Evolutionary conservation across 352 stramenopile genomes (phyloP).

Genomic region (Pilasporangium apinafurcum): DNA sequence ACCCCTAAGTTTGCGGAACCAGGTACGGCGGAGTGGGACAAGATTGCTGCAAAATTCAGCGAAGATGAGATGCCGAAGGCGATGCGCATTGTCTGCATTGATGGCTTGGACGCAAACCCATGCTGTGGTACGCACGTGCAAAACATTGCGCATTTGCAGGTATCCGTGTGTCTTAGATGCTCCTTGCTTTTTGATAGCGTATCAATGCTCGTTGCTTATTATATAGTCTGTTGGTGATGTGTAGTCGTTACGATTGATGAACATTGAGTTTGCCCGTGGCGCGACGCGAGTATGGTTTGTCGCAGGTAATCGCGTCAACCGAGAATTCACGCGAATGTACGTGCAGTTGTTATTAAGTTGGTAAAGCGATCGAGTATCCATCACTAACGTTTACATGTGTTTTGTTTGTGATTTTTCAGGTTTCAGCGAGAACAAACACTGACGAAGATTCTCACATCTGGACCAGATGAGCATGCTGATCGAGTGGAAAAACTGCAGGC

Average conservation of each 20-base stretch:
- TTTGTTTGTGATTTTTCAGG: conserved; percentile 9
- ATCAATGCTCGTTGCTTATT: background rate
- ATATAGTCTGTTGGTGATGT: too few relatives aligned
- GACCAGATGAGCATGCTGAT: conserved; percentile 51
- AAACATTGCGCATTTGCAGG: conserved; percentile 58
- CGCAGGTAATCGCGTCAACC: conserved; percentile 68
- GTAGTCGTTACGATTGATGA: conserved; percentile 64
- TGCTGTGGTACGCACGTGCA: conserved; percentile 88
- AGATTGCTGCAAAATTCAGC: conserved; percentile 56
- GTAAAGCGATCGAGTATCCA: too few relatives aligned
- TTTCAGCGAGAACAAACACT: conserved; percentile 56
- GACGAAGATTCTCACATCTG: conserved; percentile 70
- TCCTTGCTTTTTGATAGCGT: background rate
- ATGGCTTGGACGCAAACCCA: conserved; percentile 77
- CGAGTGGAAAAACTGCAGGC: conserved; percentile 62
- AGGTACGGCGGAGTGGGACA: conserved; percentile 47
- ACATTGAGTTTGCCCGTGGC: conserved; percentile 56
- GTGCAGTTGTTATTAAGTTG: too few relatives aligned
- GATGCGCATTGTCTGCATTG: conserved; percentile 81
- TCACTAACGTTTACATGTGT: too few relatives aligned
- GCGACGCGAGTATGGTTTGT: conserved; percentile 82
- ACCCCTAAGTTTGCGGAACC: conserved; percentile 42
- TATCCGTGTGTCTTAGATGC: background rate
- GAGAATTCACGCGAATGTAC: conserved; percentile 78
- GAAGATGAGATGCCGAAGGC: conserved; percentile 45